Evolutionary conservation across 192 early-diverging fungal species (phyloP).

Genomic region (Podila verticillata): DNA sequence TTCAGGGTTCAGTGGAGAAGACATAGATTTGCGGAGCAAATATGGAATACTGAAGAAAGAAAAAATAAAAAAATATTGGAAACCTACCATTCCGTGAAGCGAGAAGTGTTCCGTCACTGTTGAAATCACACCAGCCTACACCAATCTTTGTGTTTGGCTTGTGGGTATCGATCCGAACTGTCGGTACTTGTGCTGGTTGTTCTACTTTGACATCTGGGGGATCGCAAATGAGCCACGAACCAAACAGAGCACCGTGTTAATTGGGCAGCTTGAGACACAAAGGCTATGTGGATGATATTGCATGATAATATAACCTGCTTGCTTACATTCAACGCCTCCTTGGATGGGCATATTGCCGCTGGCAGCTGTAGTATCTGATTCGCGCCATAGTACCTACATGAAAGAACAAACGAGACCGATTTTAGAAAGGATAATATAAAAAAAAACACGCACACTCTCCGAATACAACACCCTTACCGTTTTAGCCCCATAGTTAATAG

Average conservation of each 20-base stretch:
- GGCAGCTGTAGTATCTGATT: slow-evolving; percentile 26
- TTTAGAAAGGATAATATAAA: neutral
- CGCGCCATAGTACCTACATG: slow-evolving; percentile 15
- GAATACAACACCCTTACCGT: slow-evolving; percentile 14
- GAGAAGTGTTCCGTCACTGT: slow-evolving; percentile 65
- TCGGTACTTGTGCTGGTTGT: slow-evolving; percentile 66
- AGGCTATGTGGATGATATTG: too few species aligned
- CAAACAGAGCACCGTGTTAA: too few species aligned
- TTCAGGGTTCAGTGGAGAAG: neutral
- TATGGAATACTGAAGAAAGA: too few species aligned
- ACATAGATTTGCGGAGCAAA: neutral
- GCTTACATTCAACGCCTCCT: slow-evolving; percentile 39
- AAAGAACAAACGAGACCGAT: too few species aligned
- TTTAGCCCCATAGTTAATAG: slow-evolving; percentile 32
- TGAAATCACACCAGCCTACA: slow-evolving; percentile 74
- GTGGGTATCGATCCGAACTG: slow-evolving; percentile 67
- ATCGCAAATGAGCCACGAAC: neutral
- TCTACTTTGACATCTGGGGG: slow-evolving; percentile 62
- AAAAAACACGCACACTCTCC: neutral
- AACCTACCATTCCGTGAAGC: slow-evolving; percentile 75
- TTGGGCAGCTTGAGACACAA: too few species aligned
- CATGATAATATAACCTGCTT: neutral
- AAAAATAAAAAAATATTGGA: neutral
- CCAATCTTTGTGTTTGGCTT: slow-evolving; percentile 81
- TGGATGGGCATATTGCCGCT: slow-evolving; percentile 53